Conservation (phyloP, 2,329 filamentous ascomycete genomes). For the Amphichorda felina region DNA sequence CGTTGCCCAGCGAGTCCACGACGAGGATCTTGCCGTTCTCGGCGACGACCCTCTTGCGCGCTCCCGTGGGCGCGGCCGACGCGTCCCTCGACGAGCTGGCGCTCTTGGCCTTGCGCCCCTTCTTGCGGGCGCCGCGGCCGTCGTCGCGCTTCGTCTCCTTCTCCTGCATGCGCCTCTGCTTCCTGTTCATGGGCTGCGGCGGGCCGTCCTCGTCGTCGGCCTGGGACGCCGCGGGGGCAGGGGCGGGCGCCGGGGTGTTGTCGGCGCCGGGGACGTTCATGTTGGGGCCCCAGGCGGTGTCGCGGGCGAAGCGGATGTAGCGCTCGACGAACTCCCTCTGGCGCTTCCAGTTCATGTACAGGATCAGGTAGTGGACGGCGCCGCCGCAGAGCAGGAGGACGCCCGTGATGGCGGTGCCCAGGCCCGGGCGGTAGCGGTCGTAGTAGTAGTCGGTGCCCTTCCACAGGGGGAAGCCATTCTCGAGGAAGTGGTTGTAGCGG, state of each 20-base stretch:
- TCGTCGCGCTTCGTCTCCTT: slow-evolving; percentile 66
- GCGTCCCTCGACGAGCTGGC: slow-evolving; percentile 25
- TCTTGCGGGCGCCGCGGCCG: slow-evolving; percentile 40
- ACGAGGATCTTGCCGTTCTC: slow-evolving; percentile 94
- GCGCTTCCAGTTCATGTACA: slow-evolving; percentile 79
- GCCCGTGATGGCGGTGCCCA: slow-evolving; percentile 73
- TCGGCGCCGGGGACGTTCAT: slow-evolving; percentile 55
- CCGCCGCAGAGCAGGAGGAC: slow-evolving; percentile 77
- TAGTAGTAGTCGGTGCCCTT: slow-evolving; percentile 99
- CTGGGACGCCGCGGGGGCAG: slow-evolving; percentile 30
- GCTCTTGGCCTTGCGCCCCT: slow-evolving; percentile 22
- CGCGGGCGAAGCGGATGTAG: slow-evolving; percentile 82
- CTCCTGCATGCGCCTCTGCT: slow-evolving; percentile 81
- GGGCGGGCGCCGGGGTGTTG: slow-evolving; percentile 25
- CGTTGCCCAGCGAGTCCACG: slow-evolving; percentile 83
- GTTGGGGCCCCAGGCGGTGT: slow-evolving; percentile 79
- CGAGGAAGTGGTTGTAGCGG: slow-evolving; percentile 89
- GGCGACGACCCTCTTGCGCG: slow-evolving; percentile 78
- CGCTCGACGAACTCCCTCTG: slow-evolving; percentile 84
- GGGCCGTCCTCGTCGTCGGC: slow-evolving; percentile 39
- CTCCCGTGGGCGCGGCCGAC: slow-evolving; percentile 53
- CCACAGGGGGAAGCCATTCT: slow-evolving; percentile 91
- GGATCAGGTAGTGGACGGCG: slow-evolving; percentile 72
- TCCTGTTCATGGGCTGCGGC: slow-evolving; percentile 60
- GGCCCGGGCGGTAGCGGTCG: slow-evolving; percentile 78